Conservation (phyloP, 2,329 filamentous ascomycete genomes). For the Paraphaeosphaeria minitans region DNA sequence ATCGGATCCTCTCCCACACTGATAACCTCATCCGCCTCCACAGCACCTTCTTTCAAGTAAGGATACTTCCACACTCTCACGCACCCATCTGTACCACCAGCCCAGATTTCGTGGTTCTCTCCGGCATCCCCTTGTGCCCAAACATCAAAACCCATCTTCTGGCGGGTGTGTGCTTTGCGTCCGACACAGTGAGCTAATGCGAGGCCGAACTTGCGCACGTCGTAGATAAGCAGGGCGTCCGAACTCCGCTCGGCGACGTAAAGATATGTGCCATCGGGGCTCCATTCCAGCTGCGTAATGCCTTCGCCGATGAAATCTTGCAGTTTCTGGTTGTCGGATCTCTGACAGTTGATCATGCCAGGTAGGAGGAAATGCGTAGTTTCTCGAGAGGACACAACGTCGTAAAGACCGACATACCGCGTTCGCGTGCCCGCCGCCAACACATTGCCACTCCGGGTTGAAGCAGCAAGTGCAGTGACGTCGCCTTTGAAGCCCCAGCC, state of each 20-base stretch:
- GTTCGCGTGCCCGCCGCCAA: slow-evolving; percentile 63
- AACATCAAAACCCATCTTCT: slow-evolving; percentile 63
- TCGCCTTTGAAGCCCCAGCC: slow-evolving; percentile 61
- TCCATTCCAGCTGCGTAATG: slow-evolving; percentile 63
- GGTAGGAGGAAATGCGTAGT: slow-evolving; percentile 58
- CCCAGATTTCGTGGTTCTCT: slow-evolving; percentile 60
- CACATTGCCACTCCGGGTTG: slow-evolving; percentile 50
- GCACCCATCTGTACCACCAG: slow-evolving; percentile 62
- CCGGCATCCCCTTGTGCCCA: slow-evolving; percentile 37
- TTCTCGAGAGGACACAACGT: slow-evolving; percentile 55
- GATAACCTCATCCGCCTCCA: slow-evolving; percentile 46
- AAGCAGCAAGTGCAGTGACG: slow-evolving; percentile 57
- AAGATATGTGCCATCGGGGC: slow-evolving; percentile 62
- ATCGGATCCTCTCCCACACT: slow-evolving; percentile 21
- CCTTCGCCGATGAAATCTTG: slow-evolving; percentile 52
- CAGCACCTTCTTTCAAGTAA: slow-evolving; percentile 31
- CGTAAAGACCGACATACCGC: slow-evolving; percentile 62
- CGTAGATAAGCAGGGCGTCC: slow-evolving; percentile 62
- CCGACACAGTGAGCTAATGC: slow-evolving; percentile 56
- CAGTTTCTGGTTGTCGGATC: slow-evolving; percentile 10
- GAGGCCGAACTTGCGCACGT: slow-evolving; percentile 60
- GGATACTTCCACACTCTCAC: slow-evolving; percentile 51
- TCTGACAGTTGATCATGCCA: slow-evolving; percentile 18
- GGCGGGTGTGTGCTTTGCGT: slow-evolving; percentile 55
- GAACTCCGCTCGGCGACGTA: slow-evolving; percentile 63